phyloP scores from a whole-genome alignment of 257 asterid species.

The Avicennia marina region DNA sequence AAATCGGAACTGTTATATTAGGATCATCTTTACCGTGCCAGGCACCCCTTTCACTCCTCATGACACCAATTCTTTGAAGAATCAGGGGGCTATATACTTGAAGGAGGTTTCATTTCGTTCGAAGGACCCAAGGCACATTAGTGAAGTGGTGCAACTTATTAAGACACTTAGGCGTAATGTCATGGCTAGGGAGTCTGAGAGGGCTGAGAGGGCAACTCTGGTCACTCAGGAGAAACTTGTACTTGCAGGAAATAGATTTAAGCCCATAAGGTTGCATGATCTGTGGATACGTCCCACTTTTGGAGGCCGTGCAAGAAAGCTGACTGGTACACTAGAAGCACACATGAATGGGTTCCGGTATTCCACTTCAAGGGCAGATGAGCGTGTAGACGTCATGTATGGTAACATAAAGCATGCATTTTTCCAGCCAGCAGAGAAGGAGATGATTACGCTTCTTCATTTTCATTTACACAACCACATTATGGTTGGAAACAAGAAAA shows the following conservation, averaged over 20 bases:
- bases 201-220: slow-evolving; percentile 75
- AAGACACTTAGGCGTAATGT: slow-evolving; percentile 60
- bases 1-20: slow-evolving; percentile 53
- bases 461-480: slow-evolving; percentile 75
- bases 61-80: slow-evolving; percentile 49
- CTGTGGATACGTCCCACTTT: slow-evolving; percentile 74
- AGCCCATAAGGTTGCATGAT: slow-evolving; percentile 59
- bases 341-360: slow-evolving; percentile 68
- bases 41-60: slow-evolving; percentile 68
- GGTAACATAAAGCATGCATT: slow-evolving; percentile 64
- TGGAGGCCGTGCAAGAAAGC: slow-evolving; percentile 69
- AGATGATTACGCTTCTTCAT: slow-evolving; percentile 72
- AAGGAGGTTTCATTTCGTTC: slow-evolving; percentile 68
- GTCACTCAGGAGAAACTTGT: slow-evolving; percentile 66
- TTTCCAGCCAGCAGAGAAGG: slow-evolving; percentile 83
- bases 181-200: slow-evolving; percentile 70
- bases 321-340: slow-evolving; percentile 61
- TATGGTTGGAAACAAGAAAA: slow-evolving; percentile 74
- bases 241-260: slow-evolving; percentile 55
- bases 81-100: slow-evolving; percentile 49
- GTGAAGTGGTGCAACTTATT: slow-evolving; percentile 62
- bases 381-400: slow-evolving; percentile 64
- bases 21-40: slow-evolving; percentile 67
- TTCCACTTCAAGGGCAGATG: slow-evolving; percentile 59
- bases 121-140: slow-evolving; percentile 67